Evolutionary conservation across 2,329 filamentous ascomycete genomes (phyloP).

Genomic region (Penicillium janthinellum): DNA sequence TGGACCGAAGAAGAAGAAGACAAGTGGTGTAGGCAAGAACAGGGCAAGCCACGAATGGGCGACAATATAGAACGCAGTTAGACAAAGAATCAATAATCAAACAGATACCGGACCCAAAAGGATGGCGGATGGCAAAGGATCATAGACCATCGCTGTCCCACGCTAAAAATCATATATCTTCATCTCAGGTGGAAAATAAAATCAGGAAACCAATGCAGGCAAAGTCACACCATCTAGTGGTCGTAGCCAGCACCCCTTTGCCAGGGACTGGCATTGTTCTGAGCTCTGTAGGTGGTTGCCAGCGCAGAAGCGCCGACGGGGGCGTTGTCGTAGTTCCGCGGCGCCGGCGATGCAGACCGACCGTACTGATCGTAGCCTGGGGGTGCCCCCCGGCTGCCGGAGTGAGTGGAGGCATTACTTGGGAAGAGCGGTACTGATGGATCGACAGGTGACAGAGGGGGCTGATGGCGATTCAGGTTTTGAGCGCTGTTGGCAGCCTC

Average conservation of each 20-base stretch:
- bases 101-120: slow-evolving; percentile 26
- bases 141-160: slow-evolving; percentile 31
- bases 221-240: slow-evolving; percentile 43
- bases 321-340: slow-evolving; percentile 35
- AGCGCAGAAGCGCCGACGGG: slow-evolving; percentile 37
- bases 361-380: slow-evolving; percentile 37
- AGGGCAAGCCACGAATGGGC: slow-evolving; percentile 12
- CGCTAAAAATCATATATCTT: slow-evolving; percentile 41
- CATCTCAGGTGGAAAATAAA: slow-evolving; percentile 34
- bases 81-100: slow-evolving; percentile 18
- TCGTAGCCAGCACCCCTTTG: slow-evolving; percentile 68
- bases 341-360: slow-evolving; percentile 37
- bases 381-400: slow-evolving; percentile 38
- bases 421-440: slow-evolving; percentile 52
- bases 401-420: slow-evolving; percentile 40
- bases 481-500: slow-evolving; percentile 30
- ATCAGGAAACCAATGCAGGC: slow-evolving; percentile 27
- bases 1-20: slow-evolving; percentile 14
- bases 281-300: slow-evolving; percentile 41
- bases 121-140: slow-evolving; percentile 24
- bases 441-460: slow-evolving; percentile 53
- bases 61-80: slow-evolving; percentile 11
- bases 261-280: slow-evolving; percentile 64
- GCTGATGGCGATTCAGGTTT: slow-evolving; percentile 35
- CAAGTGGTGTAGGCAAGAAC: slow-evolving; percentile 14